phyloP scores from a whole-genome alignment of 2,329 filamentous ascomycete genomes.

The Colletotrichum tropicicola region DNA sequence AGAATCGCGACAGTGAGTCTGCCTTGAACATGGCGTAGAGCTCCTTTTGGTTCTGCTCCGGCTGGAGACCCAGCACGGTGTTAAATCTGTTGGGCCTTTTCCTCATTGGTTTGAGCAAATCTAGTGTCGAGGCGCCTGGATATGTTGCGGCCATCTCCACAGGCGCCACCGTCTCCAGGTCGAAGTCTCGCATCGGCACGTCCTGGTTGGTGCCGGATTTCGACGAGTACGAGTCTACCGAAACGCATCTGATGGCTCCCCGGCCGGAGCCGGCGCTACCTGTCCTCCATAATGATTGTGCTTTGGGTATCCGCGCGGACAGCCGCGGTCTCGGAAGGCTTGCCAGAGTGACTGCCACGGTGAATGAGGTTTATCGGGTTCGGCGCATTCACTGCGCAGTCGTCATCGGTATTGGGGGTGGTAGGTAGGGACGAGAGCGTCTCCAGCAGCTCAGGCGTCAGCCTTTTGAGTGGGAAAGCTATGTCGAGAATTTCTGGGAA shows the following conservation, averaged over 20 bases:
- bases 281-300: conserved; percentile 47
- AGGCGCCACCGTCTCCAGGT: conserved; percentile 31
- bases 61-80: conserved; percentile 23
- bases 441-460: too few relatives aligned
- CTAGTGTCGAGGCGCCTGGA: conserved; percentile 24
- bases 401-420: background rate
- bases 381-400: conserved; percentile 19
- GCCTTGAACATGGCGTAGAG: conserved; percentile 31
- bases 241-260: conserved; percentile 44
- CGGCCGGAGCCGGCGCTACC: conserved; percentile 48
- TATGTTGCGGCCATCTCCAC: conserved; percentile 35
- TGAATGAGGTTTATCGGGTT: conserved; percentile 17
- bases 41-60: conserved; percentile 24
- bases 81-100: background rate
- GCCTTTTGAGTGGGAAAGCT: too few relatives aligned
- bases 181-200: conserved; percentile 13
- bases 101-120: conserved; percentile 4
- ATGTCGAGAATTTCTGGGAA: background rate
- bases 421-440: too few relatives aligned
- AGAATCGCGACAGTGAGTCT: conserved; percentile 37
- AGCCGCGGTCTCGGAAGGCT: conserved; percentile 50
- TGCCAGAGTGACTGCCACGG: conserved; percentile 39
- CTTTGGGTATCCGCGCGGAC: conserved; percentile 51
- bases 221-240: conserved; percentile 36
- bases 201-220: background rate